Base-by-base conservation (phyloP, 768 basidiomycete species). In the Trametes cinnabarina region DNA sequence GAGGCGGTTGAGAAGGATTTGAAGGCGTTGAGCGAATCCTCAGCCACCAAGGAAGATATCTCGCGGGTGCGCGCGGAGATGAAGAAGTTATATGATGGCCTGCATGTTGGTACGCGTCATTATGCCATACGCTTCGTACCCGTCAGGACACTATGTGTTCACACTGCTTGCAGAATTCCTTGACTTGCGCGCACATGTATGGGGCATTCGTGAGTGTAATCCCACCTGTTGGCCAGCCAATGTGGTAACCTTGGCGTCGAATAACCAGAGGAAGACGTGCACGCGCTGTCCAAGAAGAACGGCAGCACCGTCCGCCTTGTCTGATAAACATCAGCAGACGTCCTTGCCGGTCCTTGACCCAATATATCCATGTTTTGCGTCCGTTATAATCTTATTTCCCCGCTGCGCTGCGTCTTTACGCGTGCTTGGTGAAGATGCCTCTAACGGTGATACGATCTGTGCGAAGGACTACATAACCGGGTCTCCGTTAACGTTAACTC, bases 1-100 rank as follows among this genome's bases (percentile, higher is more conserved):
- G 90, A 94, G 70, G 83, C 86, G 3, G 91, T 95, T 2, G 94
- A 97, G 74, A 92, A 92, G 71, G 92, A 94, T 65, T 70, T 95
- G 65, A 92, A 90, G 70, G 85, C 87, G 0, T 68, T 97, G 23
- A 77, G 80, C 7, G 82, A 85, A 48, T 73, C 76, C 19, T 80
- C 88, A 2, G 81, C 89, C 8, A 80, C 79, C 28, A 94, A 92
- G 72, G 93, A 94, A 40, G 94, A 97, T 62, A 75, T 92, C 32
- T 80, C 84, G 22, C 80, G 83, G 57, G 74, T 92, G 8, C 77
- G 94, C 58, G 82, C 82, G 11, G 94, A 97, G 71, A 80, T 86
- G 61, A 95, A 94, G 82, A 93, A 92, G 70, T 70, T 93, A 17
- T 91, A 92, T 57, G 90, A 92, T 63, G 88, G 89, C 2, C 76